Conservation (phyloP, 2,329 filamentous ascomycete genomes). For the Corinectria fuckeliana region DNA sequence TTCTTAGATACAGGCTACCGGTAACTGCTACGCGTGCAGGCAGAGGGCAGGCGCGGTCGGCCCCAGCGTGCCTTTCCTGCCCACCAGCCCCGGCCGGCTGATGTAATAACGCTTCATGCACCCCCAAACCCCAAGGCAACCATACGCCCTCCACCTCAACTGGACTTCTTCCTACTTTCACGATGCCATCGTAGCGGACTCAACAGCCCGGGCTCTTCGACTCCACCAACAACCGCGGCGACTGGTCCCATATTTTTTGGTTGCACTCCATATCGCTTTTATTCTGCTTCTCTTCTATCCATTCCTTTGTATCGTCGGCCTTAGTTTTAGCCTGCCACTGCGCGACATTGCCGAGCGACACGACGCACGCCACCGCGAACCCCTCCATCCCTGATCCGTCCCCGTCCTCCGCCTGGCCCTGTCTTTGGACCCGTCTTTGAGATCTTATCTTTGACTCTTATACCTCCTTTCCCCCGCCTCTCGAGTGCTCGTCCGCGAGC, state of each 20-base stretch:
- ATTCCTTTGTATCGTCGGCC: conserved; percentile 24
- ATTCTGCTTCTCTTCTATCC: conserved; percentile 22
- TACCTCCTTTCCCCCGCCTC: not conserved
- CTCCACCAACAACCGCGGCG: conserved; percentile 10
- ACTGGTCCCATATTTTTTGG: conserved; percentile 11
- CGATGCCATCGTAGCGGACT: conserved; percentile 33
- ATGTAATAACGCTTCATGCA: conserved; percentile 26
- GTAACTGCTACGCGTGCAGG: not conserved
- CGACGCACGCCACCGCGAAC: conserved; percentile 39
- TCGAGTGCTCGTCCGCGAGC: conserved; percentile 16
- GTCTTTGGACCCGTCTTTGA: too few species aligned
- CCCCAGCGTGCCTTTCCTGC: not conserved
- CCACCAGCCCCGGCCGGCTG: conserved; percentile 14
- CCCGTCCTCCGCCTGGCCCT: conserved; percentile 11
- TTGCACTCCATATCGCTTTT: conserved; percentile 8
- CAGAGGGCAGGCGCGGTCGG: not conserved
- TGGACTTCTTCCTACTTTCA: conserved; percentile 31
- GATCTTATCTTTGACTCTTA: conserved; percentile 7
- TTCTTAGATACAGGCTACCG: not conserved
- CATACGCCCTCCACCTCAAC: conserved; percentile 26
- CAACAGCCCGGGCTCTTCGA: conserved; percentile 2
- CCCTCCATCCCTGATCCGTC: conserved; percentile 37
- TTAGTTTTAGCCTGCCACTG: conserved; percentile 23
- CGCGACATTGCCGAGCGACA: conserved; percentile 40
- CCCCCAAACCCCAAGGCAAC: conserved; percentile 16